Evolutionary conservation across 768 basidiomycete genomes (phyloP), one percentile per base, ranked within the genome.

Genomic region (Phlebiopsis gigantea): DNA sequence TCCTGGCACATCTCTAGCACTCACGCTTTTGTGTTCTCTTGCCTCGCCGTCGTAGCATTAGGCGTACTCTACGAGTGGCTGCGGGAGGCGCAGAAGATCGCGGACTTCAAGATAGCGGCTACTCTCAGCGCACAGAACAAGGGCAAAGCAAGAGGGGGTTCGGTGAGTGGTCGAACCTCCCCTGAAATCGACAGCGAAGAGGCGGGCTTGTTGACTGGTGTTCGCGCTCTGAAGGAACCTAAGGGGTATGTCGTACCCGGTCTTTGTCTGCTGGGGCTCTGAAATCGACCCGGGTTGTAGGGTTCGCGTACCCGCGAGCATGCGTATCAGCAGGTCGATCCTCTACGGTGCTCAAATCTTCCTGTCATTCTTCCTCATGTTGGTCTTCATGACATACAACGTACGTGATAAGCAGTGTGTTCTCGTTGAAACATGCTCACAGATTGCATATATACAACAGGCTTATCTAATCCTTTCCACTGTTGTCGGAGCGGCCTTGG

Each of bases 361-460:
- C 69, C 69, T 93, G 57, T 90, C 90, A 31, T 90, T 88, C 77
- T 91, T 92, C 80, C 81, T 93, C 67, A 97, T 97, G 93, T 75
- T 97, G 57, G 85, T 96, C 41, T 94, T 93, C 72, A 96, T 97
- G 93, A 96, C 93, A 4, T 97, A 95, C 73, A 97, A 97, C 62
- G 91, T 93, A 57, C 65, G 89, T 74, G 10, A n/a, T n/a, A n/a
- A n/a, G n/a, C n/a, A n/a, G n/a, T n/a, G n/a, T n/a, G n/a, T n/a
- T n/a, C n/a, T n/a, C n/a, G n/a, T n/a, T n/a, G 17, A 39, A 39
- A 17, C 34, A 39, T 8, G 8, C 17, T 39, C 34, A 39, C 9
- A 8, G 34, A 17, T 9, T 9, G n/a, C n/a, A n/a, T 31, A 26
- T 34, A 24, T 30, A 10, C 48, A n/a, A 1, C 62, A 94, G 92